Evolutionary conservation across 2,329 filamentous ascomycete genomes (phyloP).

Genomic region (Fusarium illudens): DNA sequence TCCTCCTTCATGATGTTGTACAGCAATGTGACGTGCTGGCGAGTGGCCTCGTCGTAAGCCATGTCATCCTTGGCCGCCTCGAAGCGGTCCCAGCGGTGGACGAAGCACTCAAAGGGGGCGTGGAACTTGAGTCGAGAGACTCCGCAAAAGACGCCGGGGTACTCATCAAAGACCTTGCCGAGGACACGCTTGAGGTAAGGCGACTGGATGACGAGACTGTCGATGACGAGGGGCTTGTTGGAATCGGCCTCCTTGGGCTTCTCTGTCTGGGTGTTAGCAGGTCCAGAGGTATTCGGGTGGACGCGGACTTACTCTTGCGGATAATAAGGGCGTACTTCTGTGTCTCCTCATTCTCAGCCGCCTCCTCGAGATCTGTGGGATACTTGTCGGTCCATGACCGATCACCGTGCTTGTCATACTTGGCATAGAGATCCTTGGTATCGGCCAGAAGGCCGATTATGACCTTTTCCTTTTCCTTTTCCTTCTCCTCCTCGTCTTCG

Average conservation of each 20-base stretch:
- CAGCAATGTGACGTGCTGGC: slow-evolving; percentile 58
- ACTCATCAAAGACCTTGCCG: slow-evolving; percentile 62
- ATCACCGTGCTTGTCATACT: slow-evolving; percentile 57
- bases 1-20: slow-evolving; percentile 59
- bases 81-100: slow-evolving; percentile 69
- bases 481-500: not conserved
- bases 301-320: slow-evolving; percentile 53
- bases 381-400: slow-evolving; percentile 65
- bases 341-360: slow-evolving; percentile 68
- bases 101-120: slow-evolving; percentile 69
- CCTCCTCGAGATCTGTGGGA: slow-evolving; percentile 62
- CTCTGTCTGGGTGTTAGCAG: slow-evolving; percentile 18
- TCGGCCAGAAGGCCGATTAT: slow-evolving; percentile 49
- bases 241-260: slow-evolving; percentile 63
- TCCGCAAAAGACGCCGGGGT: slow-evolving; percentile 66
- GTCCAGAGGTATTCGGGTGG: not conserved
- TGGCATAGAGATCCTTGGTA: slow-evolving; percentile 55
- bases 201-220: slow-evolving; percentile 71
- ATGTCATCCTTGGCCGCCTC: slow-evolving; percentile 51
- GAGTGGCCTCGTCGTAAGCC: slow-evolving; percentile 52
- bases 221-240: slow-evolving; percentile 66
- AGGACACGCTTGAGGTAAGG: slow-evolving; percentile 67
- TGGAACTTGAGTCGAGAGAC: slow-evolving; percentile 69
- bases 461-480: slow-evolving; percentile 27
- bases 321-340: slow-evolving; percentile 68